phyloP scores from a whole-genome alignment of 257 asterid species.

The Thymus quinquecostatus region DNA sequence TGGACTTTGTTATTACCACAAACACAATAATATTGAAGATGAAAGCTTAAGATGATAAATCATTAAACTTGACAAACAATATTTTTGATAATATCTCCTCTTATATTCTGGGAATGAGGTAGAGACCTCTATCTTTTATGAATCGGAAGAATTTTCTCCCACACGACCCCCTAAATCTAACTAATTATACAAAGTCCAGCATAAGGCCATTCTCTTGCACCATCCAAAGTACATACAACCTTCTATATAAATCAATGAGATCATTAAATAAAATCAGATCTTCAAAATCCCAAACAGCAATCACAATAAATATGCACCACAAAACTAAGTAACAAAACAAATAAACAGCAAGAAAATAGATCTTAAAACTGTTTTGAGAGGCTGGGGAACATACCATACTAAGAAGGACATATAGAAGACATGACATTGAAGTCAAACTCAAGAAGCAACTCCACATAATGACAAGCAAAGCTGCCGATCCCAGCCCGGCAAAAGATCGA shows the following conservation, averaged over 20 bases:
- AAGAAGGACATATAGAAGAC: slow-evolving; percentile 88
- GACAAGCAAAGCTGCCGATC: slow-evolving; percentile 86
- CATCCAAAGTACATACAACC: slow-evolving; percentile 21
- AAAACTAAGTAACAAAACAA: not conserved
- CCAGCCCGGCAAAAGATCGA: slow-evolving; percentile 72
- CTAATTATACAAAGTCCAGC: slow-evolving; percentile 13
- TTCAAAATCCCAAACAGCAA: slow-evolving; percentile 17
- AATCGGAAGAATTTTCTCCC: slow-evolving; percentile 5
- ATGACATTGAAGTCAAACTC: slow-evolving; percentile 90
- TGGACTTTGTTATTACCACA: not conserved
- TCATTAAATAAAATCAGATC: slow-evolving; percentile 29
- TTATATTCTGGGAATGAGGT: not conserved
- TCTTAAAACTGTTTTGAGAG: slow-evolving; percentile 9
- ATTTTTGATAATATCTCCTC: not conserved
- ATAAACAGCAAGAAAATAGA: slow-evolving; percentile 1
- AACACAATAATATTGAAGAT: not conserved
- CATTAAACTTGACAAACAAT: slow-evolving; percentile 6
- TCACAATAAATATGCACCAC: slow-evolving; percentile 23
- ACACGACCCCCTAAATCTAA: not conserved
- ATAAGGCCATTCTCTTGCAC: slow-evolving; percentile 12
- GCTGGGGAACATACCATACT: slow-evolving; percentile 75
- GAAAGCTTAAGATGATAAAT: not conserved
- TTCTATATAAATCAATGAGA: slow-evolving; percentile 26
- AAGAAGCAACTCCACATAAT: slow-evolving; percentile 99
- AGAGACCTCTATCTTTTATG: slow-evolving; percentile 11